A percentile compares a stretch with the other conserved stretches of the same genome.
phyloP scores from a whole-genome alignment of 2,329 filamentous ascomycete species.

The Cercospora brassicicola region DNA sequence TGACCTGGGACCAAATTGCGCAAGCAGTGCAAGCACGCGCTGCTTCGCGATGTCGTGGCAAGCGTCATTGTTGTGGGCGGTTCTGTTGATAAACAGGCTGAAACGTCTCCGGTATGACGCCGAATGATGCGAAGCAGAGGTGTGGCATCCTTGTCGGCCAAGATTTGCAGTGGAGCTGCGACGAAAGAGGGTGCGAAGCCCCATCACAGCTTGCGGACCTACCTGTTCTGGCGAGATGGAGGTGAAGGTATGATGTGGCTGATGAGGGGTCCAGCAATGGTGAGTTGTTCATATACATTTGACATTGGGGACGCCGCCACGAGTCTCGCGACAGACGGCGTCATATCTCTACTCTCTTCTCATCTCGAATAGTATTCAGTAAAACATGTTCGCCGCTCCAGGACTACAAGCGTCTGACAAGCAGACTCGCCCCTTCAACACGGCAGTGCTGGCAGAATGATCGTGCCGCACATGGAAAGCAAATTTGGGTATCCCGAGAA shows the following conservation, averaged over 20 bases:
- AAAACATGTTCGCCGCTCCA: conserved; percentile 15
- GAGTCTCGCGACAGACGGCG: neutral
- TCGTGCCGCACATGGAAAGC: conserved; percentile 4
- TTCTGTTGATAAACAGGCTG: conserved; percentile 9
- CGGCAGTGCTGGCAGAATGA: conserved; percentile 2
- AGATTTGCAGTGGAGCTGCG: neutral
- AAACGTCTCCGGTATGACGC: neutral
- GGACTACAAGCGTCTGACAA: conserved; percentile 21
- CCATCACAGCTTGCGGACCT: neutral
- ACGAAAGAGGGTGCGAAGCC: neutral
- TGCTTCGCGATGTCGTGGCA: neutral
- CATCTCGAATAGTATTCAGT: neutral
- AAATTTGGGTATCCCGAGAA: conserved; percentile 15
- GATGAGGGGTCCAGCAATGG: neutral
- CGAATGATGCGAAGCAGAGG: neutral
- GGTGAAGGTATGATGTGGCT: neutral
- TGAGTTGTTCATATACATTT: neutral
- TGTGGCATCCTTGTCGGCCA: neutral
- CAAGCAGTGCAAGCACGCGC: neutral
- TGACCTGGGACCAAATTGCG: neutral
- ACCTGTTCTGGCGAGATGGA: neutral
- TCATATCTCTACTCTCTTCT: neutral
- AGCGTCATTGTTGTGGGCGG: conserved; percentile 9
- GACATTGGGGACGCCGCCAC: neutral
- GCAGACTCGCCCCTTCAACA: conserved; percentile 23